Conservation (phyloP, 2,329 filamentous ascomycete genomes). For the Fusarium newnesense region DNA sequence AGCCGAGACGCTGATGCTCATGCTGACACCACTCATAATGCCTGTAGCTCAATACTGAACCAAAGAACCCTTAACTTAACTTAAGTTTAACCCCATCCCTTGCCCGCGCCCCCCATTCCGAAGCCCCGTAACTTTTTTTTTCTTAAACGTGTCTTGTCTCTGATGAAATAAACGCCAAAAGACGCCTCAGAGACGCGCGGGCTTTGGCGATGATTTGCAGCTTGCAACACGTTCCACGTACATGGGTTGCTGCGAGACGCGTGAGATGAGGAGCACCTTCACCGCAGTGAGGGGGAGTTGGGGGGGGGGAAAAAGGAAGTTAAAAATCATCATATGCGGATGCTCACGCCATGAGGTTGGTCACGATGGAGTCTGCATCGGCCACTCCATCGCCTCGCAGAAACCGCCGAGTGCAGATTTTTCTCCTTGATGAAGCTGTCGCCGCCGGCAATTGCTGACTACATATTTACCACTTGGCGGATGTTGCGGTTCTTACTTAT, state of each 20-base stretch:
- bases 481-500: slow-evolving; percentile 26
- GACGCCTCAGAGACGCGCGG: slow-evolving; percentile 35
- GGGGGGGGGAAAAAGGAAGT: slow-evolving; percentile 1
- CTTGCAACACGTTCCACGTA: slow-evolving; percentile 42
- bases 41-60: slow-evolving; percentile 11
- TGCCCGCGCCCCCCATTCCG: slow-evolving; percentile 30
- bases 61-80: slow-evolving; percentile 17
- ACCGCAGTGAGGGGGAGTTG: slow-evolving; percentile 32
- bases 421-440: slow-evolving; percentile 36
- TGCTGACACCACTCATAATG: slow-evolving; percentile 28
- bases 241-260: slow-evolving; percentile 45
- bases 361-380: slow-evolving; percentile 34
- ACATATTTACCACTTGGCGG: slow-evolving; percentile 17
- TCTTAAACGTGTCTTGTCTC: slow-evolving; percentile 34
- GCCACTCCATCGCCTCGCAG: slow-evolving; percentile 33
- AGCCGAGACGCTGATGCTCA: slow-evolving; percentile 23
- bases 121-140: slow-evolving; percentile 35
- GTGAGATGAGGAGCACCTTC: slow-evolving; percentile 36
- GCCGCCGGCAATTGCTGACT: slow-evolving; percentile 16
- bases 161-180: slow-evolving; percentile 33
- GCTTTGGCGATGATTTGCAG: slow-evolving; percentile 40
- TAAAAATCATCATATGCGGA: slow-evolving; percentile 24
- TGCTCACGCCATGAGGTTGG: slow-evolving; percentile 25
- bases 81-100: slow-evolving; percentile 35
- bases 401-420: slow-evolving; percentile 25